phyloP scores from a whole-genome alignment of 441 rosid genomes.

The Gossypium aridum region DNA sequence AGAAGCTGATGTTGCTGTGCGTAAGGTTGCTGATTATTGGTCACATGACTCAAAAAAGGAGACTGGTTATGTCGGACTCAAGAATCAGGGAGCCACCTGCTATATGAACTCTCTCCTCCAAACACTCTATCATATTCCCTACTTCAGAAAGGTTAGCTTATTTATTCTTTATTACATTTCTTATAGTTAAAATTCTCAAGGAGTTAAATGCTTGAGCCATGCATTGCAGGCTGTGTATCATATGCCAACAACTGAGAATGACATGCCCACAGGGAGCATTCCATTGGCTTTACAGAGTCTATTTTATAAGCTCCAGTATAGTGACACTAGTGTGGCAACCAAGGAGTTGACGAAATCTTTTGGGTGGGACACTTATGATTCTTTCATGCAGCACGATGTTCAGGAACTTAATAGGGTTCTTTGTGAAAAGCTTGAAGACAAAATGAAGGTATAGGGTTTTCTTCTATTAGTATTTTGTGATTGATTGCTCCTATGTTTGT shows the following conservation, averaged over 20 bases:
- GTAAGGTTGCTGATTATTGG: conserved; percentile 65
- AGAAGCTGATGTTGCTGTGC: conserved; percentile 74
- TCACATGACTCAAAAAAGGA: conserved; percentile 67
- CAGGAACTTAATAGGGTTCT: conserved; percentile 84
- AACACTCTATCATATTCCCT: conserved; percentile 71
- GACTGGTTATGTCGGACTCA: conserved; percentile 75
- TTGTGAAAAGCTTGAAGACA: conserved; percentile 70
- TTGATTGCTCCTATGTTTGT: conserved; percentile 1
- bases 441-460: conserved; percentile 48
- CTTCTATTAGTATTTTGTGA: not conserved
- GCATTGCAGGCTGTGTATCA: conserved; percentile 64
- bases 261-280: conserved; percentile 65
- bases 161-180: conserved; percentile 6
- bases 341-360: conserved; percentile 73
- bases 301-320: conserved; percentile 72
- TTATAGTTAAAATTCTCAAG: conserved; percentile 9
- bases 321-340: conserved; percentile 70
- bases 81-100: conserved; percentile 82
- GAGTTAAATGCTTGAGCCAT: conserved; percentile 14
- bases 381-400: conserved; percentile 80
- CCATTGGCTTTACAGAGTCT: conserved; percentile 75
- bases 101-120: conserved; percentile 80
- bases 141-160: conserved; percentile 54
- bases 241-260: conserved; percentile 79
- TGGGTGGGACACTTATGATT: conserved; percentile 80